Evolutionary conservation across 2,329 filamentous ascomycete species (phyloP).

Genomic region (Cryoendolithus antarcticus): DNA sequence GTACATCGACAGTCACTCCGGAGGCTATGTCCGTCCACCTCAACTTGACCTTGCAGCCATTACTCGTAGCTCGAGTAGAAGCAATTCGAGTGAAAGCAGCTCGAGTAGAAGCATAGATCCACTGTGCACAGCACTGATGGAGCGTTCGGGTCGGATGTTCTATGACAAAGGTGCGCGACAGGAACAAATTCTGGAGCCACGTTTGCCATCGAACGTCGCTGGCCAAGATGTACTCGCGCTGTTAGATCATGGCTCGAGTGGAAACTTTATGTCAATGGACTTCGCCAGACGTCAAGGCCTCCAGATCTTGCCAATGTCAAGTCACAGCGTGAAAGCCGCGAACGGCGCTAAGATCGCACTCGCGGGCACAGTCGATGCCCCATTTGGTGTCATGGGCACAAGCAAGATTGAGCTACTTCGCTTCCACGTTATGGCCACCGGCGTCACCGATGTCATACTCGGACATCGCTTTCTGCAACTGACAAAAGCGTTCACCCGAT

Average conservation of each 20-base stretch:
- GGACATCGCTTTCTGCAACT: neutral
- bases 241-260: neutral
- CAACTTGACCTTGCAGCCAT: no score
- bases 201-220: no score
- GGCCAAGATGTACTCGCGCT: no score
- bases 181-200: no score
- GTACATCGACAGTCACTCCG: no score
- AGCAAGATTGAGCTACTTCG: neutral
- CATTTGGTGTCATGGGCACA: neutral
- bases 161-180: no score
- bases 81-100: no score
- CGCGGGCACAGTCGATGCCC: neutral
- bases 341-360: neutral
- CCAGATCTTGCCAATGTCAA: neutral
- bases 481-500: constrained; percentile 1
- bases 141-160: no score
- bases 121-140: no score
- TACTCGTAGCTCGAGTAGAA: no score
- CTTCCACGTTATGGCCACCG: neutral
- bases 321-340: neutral
- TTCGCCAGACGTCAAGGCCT: neutral
- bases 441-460: neutral
- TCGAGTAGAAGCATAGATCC: no score
- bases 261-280: neutral
- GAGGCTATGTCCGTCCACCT: no score